Base-by-base conservation (phyloP, 805 yeast species). In the Komagataella ulmi region DNA sequence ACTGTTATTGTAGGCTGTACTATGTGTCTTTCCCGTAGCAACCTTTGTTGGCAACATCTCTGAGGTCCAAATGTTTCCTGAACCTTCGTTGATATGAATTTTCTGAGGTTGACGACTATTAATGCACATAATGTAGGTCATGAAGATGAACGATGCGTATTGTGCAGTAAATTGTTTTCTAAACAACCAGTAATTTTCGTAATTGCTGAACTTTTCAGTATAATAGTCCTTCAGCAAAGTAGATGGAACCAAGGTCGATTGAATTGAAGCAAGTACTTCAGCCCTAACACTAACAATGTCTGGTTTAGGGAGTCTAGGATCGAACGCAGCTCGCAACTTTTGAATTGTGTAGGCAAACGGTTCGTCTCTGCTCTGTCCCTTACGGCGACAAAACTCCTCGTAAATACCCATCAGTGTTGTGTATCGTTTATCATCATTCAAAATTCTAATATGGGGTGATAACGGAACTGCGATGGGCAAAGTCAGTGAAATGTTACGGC, bases 141-240 rank as follows among this genome's bases (percentile, higher is more conserved):
- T 82, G 66, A 91, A 91, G 47, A 88, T 81, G 59, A 93, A 85
- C 0, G 96, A 82, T 3, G 97, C 97, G 67, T 91, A 93, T 66
- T 90, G 96, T 24, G 95, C 83, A 4, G 97, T 81, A 62, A 93
- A 95, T 62, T 90, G 97, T 60, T 89, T 88, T 56, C 98, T 79
- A 81, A 95, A 93, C 50, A 91, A 69, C 99, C 99, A 93, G 73
- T 91, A 93, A 61, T 91, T 97, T 65, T 86, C 97, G 64, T 84
- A 95, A 53, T 81, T 77, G 10, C 83, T 75, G 65, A 82, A 93
- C 45, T 81, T 69, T 6, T 73, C 74, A 52, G 83, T 65, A 62
- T 89, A 93, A 64, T 86, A 85, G 57, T 86, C 86, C 61, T 81
- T 81, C 72, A 91, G 72, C 40, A 91, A 84, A 4, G 87, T 83